Evolutionary conservation across 495 filamentous ascomycete species (phyloP).

Genomic region (Haplographium delicatum): DNA sequence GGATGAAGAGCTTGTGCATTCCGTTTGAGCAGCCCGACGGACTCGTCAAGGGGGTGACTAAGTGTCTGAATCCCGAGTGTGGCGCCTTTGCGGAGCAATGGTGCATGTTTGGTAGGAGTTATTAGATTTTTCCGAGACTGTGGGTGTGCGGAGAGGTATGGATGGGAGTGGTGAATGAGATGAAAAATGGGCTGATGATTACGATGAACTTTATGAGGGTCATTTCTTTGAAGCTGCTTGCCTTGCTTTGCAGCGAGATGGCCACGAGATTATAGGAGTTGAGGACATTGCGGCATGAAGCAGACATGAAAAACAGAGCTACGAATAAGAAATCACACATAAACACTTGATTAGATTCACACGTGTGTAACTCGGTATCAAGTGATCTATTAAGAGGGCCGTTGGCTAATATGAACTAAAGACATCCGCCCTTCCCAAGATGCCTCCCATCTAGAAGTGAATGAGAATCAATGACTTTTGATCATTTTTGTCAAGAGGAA

Average conservation of each 20-base stretch:
- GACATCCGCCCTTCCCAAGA: conserved; percentile 7
- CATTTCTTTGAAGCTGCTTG: no score
- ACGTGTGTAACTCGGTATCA: no score
- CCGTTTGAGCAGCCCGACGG: conserved; percentile 92
- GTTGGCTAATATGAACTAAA: conserved; percentile 12
- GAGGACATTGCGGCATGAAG: background rate
- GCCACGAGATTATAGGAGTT: background rate
- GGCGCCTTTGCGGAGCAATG: conserved; percentile 65
- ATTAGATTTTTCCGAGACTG: conserved; percentile 28
- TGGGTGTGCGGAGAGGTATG: background rate
- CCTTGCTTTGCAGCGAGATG: background rate
- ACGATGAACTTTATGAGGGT: background rate
- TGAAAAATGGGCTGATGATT: conserved; percentile 13
- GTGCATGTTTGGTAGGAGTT: conserved; percentile 78
- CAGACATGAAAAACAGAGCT: background rate
- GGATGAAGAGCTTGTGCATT: conserved; percentile 95
- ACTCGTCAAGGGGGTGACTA: conserved; percentile 71
- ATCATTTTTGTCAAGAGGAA: background rate
- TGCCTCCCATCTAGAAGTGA: conserved; percentile 19
- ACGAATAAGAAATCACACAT: background rate
- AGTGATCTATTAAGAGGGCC: conserved; percentile 24
- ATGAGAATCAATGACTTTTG: conserved; percentile 19
- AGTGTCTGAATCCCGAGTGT: conserved; percentile 87
- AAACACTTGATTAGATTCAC: no score
- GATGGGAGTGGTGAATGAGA: background rate